Evolutionary conservation across 306 rosid genomes (phyloP), one percentile per base, ranked within the genome.

Genomic region (Corylus americana): DNA sequence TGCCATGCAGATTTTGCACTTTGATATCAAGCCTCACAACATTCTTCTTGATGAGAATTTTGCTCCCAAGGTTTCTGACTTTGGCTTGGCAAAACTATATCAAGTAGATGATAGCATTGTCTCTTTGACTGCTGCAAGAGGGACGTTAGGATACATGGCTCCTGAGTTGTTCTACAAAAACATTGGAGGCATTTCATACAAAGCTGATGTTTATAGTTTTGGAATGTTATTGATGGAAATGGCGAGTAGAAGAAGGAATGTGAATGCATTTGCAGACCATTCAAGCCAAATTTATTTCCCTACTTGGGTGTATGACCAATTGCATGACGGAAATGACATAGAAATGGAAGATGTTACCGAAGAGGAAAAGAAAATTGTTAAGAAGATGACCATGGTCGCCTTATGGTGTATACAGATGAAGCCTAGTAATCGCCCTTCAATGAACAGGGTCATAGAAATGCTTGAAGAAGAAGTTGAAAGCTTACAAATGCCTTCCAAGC

Each of bases 381-480:
- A 63, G 62, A 77, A 70, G 42, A 71, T 82, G 81, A 5, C 61
- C 51, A 42, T 54, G 27, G 74, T 76, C 11, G 78, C 81, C 17
- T 55, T 82, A 1, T 31, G 35, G 35, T 31, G 35, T 31, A 31
- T 31, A 31, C 2, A 31, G 35, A 31, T 31, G 35, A 53, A 39
- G 59, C 75, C 81, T 10, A 29, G 0, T 0, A 42, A 82, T 44
- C 74, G 81, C 70, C 78, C 78, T 77, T 51, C 78, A 0, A 82
- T 71, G 75, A 62, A 55, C 16, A 82, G 53, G 57, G 81, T 72
- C 4, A 1, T 62, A 4, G 55, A 76, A 45, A 82, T 71, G 78
- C 74, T 68, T 17, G 81, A 58, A 81, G 76, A 72, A 11, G 63
- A 59, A 7, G 44, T 51, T 0, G 47, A 68, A 3, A 5, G 35